Percentiles rank a stretch among this genome's conserved stretches.
Evolutionary conservation across 202 grass and related monocot species (phyloP).

Genomic region (Panicum virgatum): DNA sequence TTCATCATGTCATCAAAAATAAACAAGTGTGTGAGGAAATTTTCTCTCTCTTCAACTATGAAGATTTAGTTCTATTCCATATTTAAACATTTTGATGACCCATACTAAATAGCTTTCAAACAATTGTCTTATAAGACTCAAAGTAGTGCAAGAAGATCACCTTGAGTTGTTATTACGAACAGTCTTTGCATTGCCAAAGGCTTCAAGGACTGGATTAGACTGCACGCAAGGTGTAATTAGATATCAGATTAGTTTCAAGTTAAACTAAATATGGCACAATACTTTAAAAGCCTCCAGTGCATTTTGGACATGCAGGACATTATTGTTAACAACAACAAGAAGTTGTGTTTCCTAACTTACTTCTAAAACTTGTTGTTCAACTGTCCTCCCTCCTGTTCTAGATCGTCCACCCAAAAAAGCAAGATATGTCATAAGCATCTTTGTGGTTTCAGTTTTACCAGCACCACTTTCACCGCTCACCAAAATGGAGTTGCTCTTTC

Average conservation of each 20-base stretch:
- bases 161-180: conserved; percentile 87
- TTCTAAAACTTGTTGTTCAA: conserved; percentile 98
- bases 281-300: conserved; percentile 19
- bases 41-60: background rate
- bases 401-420: conserved; percentile 86
- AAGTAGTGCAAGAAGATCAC: conserved; percentile 34
- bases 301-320: background rate
- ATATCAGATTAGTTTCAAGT: background rate
- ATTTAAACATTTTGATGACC: conserved; percentile 28
- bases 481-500: conserved; percentile 92
- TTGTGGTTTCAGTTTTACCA: conserved; percentile 99
- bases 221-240: conserved; percentile 43
- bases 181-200: conserved; percentile 86
- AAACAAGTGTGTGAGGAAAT: conserved; percentile 25
- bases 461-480: conserved; percentile 98
- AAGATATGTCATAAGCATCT: conserved; percentile 95
- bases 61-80: conserved; percentile 8
- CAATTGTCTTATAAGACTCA: conserved; percentile 19
- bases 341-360: conserved; percentile 43
- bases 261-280: conserved; percentile 13
- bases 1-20: conserved; percentile 43
- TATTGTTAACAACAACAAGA: conserved; percentile 22
- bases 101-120: conserved; percentile 11
- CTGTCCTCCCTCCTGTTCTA: conserved; percentile 76
- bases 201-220: conserved; percentile 93